phyloP scores from a whole-genome alignment of 2,329 filamentous ascomycete genomes.

The Westerdykella aurantiaca region DNA sequence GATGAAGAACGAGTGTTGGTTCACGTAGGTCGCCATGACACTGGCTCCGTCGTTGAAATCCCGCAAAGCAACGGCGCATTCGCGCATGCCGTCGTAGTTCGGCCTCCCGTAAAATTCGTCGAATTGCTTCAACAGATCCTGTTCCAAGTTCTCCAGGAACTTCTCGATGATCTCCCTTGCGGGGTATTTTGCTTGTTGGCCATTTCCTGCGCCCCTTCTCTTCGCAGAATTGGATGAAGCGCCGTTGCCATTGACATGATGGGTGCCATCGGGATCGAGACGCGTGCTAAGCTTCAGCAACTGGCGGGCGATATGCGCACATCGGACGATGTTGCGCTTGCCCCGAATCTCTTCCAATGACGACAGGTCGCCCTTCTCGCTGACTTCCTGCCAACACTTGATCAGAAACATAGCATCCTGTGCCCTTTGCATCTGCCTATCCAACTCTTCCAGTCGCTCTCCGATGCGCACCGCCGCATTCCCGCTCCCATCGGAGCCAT shows the following conservation, averaged over 20 bases:
- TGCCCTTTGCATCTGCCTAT: constrained; percentile 82
- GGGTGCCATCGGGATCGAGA: constrained; percentile 66
- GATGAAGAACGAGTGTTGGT: constrained; percentile 99
- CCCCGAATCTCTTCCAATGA: constrained; percentile 78
- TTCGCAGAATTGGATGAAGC: constrained; percentile 48
- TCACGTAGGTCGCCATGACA: constrained; percentile 93
- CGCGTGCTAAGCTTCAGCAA: constrained; percentile 90
- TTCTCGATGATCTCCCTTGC: constrained; percentile 91
- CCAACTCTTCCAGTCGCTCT: constrained; percentile 86
- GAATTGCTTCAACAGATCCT: constrained; percentile 91
- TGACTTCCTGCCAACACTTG: constrained; percentile 94
- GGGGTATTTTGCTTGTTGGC: constrained; percentile 46
- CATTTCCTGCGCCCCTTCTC: constrained; percentile 26
- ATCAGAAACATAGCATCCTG: constrained; percentile 93
- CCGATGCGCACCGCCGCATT: constrained; percentile 93
- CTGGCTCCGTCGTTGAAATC: constrained; percentile 96
- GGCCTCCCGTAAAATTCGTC: constrained; percentile 93
- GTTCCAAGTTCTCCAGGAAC: constrained; percentile 91
- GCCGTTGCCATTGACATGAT: constrained; percentile 27
- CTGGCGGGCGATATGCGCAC: constrained; percentile 88
- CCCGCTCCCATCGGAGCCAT: constrained; percentile 57
- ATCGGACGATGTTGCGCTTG: constrained; percentile 82
- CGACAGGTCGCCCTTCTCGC: constrained; percentile 77
- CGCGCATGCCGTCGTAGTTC: constrained; percentile 97
- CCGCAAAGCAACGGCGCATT: constrained; percentile 86